Evolutionary conservation across 1,139 yeast species (phyloP).

Genomic region (Barnettozyma hawaiiensis): DNA sequence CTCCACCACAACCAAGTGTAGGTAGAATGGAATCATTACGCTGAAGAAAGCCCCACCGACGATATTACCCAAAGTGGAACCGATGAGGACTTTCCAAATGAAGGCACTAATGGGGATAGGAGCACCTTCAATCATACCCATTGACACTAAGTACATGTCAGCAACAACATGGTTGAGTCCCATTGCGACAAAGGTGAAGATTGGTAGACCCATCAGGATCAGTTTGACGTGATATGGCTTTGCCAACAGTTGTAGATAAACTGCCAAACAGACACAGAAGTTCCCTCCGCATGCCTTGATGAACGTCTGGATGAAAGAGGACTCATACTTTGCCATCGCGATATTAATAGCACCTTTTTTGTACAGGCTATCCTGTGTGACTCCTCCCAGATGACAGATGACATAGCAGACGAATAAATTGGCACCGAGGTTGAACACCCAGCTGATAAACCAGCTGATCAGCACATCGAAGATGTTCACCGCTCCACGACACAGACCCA

Average conservation of each 20-base stretch:
- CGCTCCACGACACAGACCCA: slow-evolving; percentile 63
- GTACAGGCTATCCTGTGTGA: slow-evolving; percentile 37
- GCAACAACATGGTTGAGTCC: slow-evolving; percentile 81
- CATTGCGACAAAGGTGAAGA: slow-evolving; percentile 65
- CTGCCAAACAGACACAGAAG: slow-evolving; percentile 68
- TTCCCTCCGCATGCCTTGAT: slow-evolving; percentile 69
- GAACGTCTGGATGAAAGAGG: slow-evolving; percentile 52
- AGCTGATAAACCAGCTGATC: slow-evolving; percentile 66
- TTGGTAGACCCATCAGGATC: slow-evolving; percentile 56
- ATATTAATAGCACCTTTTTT: slow-evolving; percentile 43
- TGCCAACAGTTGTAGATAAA: slow-evolving; percentile 69
- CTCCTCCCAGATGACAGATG: slow-evolving; percentile 50
- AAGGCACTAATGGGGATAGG: slow-evolving; percentile 54
- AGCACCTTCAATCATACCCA: slow-evolving; percentile 61
- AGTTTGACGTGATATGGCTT: slow-evolving; percentile 78
- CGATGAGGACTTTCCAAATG: slow-evolving; percentile 66
- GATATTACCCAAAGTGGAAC: slow-evolving; percentile 65
- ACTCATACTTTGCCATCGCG: slow-evolving; percentile 41
- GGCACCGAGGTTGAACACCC: slow-evolving; percentile 59
- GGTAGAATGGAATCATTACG: slow-evolving; percentile 57
- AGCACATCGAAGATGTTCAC: slow-evolving; percentile 55
- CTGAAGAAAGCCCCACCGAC: slow-evolving; percentile 68
- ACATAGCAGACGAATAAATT: slow-evolving; percentile 61
- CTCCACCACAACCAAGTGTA: slow-evolving; percentile 66
- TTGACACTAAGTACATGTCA: slow-evolving; percentile 63